Conservation (phyloP, 129 eudicot species). For the Tanacetum coccineum region DNA sequence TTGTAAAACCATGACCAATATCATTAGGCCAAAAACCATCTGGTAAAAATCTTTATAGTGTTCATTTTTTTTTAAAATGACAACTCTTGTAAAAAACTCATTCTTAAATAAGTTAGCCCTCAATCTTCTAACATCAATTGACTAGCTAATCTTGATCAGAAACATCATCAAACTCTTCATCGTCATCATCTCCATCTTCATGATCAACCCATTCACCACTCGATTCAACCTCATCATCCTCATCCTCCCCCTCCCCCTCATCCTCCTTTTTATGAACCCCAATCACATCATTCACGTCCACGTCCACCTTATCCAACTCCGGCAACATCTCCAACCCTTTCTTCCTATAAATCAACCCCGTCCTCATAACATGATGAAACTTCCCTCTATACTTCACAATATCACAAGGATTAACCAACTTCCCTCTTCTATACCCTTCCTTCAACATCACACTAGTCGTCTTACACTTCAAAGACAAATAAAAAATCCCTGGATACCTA, state of each 20-base stretch:
- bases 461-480: slow-evolving; percentile 87
- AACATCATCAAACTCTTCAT: slow-evolving; percentile 33
- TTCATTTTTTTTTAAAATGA: background rate
- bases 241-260: slow-evolving; percentile 49
- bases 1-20: background rate
- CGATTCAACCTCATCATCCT: slow-evolving; percentile 58
- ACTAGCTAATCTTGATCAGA: slow-evolving; percentile 40
- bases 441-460: slow-evolving; percentile 74
- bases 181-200: slow-evolving; percentile 36
- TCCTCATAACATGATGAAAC: slow-evolving; percentile 80
- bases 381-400: slow-evolving; percentile 68
- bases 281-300: slow-evolving; percentile 23
- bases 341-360: slow-evolving; percentile 67
- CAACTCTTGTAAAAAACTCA: slow-evolving; percentile 13
- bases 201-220: slow-evolving; percentile 55
- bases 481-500: slow-evolving; percentile 80
- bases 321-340: slow-evolving; percentile 63
- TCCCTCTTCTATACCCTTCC: slow-evolving; percentile 82
- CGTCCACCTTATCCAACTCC: slow-evolving; percentile 43
- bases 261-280: slow-evolving; percentile 25
- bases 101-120: slow-evolving; percentile 5
- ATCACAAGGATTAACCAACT: slow-evolving; percentile 51
- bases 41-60: background rate
- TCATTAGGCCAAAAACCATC: background rate
- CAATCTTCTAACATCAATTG: background rate